Evolutionary conservation across 2,329 filamentous ascomycete species (phyloP).

Genomic region (Fusarium beomiforme): DNA sequence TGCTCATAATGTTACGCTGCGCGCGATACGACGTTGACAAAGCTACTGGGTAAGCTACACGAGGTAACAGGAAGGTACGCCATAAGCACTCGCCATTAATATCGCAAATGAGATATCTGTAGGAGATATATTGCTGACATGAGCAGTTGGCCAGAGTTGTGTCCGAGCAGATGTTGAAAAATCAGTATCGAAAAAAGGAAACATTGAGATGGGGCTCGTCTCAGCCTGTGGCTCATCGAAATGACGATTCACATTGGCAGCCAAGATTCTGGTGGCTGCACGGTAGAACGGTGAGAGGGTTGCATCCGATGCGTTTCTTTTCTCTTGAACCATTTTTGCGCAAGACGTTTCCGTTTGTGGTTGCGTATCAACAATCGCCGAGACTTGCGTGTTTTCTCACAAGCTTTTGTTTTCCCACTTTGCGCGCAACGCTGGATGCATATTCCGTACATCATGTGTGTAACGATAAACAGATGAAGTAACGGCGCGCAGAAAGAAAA

Average conservation of each 20-base stretch:
- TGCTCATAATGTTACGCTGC: conserved; percentile 34
- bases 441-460: conserved; percentile 7
- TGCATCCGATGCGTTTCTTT: conserved; percentile 23
- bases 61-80: background rate
- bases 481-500: background rate
- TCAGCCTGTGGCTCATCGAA: conserved; percentile 10
- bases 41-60: background rate
- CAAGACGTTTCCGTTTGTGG: conserved; percentile 11
- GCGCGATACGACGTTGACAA: conserved; percentile 22
- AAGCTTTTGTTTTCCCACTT: background rate
- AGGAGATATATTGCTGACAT: background rate
- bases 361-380: conserved; percentile 4
- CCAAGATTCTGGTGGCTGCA: conserved; percentile 22
- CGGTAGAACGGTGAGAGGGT: conserved; percentile 25
- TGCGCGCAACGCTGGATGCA: background rate
- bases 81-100: background rate
- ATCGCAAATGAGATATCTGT: background rate
- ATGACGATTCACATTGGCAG: conserved; percentile 5
- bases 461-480: conserved; percentile 9
- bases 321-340: conserved; percentile 6
- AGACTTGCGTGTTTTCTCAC: background rate
- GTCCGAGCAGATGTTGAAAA: background rate
- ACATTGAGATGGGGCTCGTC: conserved; percentile 26
- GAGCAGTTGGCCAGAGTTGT: background rate
- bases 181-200: conserved; percentile 1